Conservation (phyloP, 2,329 filamentous ascomycete genomes). For the Trichoderma sp. region DNA sequence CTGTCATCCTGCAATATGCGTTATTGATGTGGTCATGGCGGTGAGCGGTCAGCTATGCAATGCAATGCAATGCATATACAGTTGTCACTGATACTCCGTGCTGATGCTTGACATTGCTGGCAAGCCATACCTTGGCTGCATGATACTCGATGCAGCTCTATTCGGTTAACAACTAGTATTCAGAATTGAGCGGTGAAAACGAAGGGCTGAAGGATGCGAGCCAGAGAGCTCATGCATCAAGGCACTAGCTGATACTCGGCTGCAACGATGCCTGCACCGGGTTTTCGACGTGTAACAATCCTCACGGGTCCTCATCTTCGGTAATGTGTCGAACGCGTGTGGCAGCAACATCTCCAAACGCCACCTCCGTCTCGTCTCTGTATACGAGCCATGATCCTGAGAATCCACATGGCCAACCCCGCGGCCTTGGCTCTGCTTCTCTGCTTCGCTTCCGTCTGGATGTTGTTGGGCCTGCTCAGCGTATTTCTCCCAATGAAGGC, state of each 20-base stretch:
- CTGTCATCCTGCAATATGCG: neutral
- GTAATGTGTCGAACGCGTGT: neutral
- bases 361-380: neutral
- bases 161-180: neutral
- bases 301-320: neutral
- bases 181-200: constrained; percentile 1
- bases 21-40: neutral
- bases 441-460: neutral
- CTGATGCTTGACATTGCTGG: neutral
- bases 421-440: neutral
- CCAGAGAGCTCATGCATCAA: neutral
- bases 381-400: neutral
- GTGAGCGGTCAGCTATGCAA: constrained; percentile 7
- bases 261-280: neutral
- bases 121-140: neutral
- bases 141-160: neutral
- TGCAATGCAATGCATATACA: no score
- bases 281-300: neutral
- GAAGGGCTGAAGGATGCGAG: neutral
- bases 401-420: neutral
- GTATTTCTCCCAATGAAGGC: neutral
- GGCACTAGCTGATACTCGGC: neutral
- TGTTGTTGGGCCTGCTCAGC: neutral
- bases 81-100: neutral
- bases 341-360: neutral